These are phyloP conservation scores for Quercus gilva DNA, from an alignment of 306 rosid genomes.

Conservation along the genomic window DNA sequence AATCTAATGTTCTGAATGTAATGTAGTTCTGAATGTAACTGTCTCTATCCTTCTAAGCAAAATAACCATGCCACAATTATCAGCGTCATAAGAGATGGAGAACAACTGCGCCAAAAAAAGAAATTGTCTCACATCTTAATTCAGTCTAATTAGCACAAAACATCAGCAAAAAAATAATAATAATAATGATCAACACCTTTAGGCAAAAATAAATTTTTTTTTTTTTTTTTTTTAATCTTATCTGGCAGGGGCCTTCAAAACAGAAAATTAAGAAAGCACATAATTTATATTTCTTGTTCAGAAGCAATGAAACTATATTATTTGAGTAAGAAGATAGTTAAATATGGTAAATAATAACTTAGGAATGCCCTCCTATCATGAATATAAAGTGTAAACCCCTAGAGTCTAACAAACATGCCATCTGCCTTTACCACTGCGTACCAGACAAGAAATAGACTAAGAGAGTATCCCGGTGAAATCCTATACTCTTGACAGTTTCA, in stretches of 20 bases:
- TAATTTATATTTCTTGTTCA: not conserved
- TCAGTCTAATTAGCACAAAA: not conserved
- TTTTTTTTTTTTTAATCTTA: not conserved
- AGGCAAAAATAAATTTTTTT: not conserved
- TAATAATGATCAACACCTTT: not conserved
- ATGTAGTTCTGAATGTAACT: slow-evolving; percentile 44
- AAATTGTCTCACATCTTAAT: not conserved
- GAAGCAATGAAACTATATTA: not conserved
- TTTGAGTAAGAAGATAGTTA: not conserved
- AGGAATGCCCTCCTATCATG: not conserved
- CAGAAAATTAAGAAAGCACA: not conserved
- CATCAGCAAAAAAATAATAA: not conserved
- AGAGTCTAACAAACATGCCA: not conserved
- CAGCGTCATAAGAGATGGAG: slow-evolving; percentile 5
- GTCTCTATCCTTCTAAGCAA: slow-evolving; percentile 67
- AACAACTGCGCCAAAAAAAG: not conserved
- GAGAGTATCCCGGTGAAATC: too few relatives aligned
- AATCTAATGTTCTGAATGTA: not conserved
- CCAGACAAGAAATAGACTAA: too few relatives aligned
- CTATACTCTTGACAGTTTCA: too few relatives aligned
- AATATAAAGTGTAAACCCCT: not conserved
- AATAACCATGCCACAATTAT: slow-evolving; percentile 8
- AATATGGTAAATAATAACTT: not conserved
- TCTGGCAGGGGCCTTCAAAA: not conserved
- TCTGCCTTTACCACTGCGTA: too few relatives aligned